phyloP scores from a whole-genome alignment of 1,284 basidiomycete species.

The Vanrija sp. region DNA sequence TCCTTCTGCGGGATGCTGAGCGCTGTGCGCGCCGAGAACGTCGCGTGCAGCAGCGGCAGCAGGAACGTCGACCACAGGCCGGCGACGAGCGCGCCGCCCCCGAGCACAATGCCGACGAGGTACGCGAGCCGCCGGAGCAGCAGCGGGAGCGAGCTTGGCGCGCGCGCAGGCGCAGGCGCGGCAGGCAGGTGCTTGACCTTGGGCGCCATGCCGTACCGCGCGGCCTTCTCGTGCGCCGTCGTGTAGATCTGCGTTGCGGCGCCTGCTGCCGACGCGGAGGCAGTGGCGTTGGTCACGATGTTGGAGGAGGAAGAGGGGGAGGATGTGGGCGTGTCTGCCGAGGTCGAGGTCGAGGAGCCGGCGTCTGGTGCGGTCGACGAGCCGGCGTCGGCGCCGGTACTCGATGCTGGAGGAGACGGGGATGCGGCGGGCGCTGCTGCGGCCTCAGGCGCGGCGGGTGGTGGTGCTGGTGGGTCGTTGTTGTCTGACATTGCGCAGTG shows the following conservation, averaged over 20 bases:
- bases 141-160: slow-evolving; percentile 7
- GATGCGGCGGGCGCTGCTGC: slow-evolving; percentile 13
- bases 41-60: slow-evolving; percentile 44
- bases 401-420: slow-evolving; percentile 1
- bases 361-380: neutral
- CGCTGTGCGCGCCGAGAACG: slow-evolving; percentile 41
- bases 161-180: slow-evolving; percentile 4
- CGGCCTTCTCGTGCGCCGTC: neutral
- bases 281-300: neutral
- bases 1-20: slow-evolving; percentile 36
- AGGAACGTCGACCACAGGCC: slow-evolving; percentile 42
- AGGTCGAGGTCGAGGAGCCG: neutral
- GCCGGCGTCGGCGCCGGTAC: neutral
- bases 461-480: slow-evolving; percentile 39
- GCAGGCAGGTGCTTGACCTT: slow-evolving; percentile 4
- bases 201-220: neutral
- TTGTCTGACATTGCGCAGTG: slow-evolving; percentile 3
- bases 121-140: slow-evolving; percentile 37
- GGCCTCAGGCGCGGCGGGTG: slow-evolving; percentile 29
- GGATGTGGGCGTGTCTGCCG: neutral
- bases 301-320: neutral
- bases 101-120: slow-evolving; percentile 40
- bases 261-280: neutral
- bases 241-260: neutral
- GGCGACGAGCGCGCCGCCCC: slow-evolving; percentile 32